Percentiles rank a stretch among this genome's conserved stretches.
Conservation (phyloP, 73 alveolate genomes). For the Blepharisma japonicum region DNA sequence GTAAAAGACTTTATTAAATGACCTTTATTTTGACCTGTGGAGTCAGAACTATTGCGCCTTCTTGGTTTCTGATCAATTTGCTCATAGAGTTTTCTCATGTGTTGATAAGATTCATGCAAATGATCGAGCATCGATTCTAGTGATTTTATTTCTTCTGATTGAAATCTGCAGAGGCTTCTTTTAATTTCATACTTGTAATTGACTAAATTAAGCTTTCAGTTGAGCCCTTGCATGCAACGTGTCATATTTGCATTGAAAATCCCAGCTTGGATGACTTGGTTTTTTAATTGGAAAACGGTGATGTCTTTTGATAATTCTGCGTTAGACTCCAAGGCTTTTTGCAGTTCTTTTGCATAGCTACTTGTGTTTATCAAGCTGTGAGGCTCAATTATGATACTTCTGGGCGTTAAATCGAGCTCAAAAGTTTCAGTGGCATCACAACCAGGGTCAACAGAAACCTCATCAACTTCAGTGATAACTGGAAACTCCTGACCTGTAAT, state of each 20-base stretch:
- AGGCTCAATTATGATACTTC: no score
- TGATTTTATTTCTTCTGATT: constrained; percentile 5
- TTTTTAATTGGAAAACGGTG: neutral
- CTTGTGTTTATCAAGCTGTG: no score
- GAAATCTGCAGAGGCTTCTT: neutral
- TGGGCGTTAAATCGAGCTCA: no score
- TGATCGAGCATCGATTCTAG: constrained; percentile 6
- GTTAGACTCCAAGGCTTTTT: constrained; percentile 3
- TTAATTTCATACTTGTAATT: neutral
- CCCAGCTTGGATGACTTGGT: constrained; percentile 3
- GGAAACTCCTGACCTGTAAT: no score
- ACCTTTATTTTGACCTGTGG: no score
- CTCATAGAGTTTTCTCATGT: no score
- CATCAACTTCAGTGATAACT: no score
- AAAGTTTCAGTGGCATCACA: no score
- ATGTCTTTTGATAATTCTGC: neutral
- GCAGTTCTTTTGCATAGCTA: neutral
- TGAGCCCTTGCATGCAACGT: neutral
- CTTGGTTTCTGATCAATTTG: no score
- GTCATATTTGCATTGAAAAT: constrained; percentile 8
- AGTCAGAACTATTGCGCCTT: no score
- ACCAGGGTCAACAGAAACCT: no score
- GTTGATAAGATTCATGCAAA: constrained; percentile 3
- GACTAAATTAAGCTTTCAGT: neutral
- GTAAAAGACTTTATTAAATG: no score